Percentiles rank a stretch among this genome's conserved stretches.
phyloP scores from a whole-genome alignment of 345 rosid genomes.

The Microcos paniculata region DNA sequence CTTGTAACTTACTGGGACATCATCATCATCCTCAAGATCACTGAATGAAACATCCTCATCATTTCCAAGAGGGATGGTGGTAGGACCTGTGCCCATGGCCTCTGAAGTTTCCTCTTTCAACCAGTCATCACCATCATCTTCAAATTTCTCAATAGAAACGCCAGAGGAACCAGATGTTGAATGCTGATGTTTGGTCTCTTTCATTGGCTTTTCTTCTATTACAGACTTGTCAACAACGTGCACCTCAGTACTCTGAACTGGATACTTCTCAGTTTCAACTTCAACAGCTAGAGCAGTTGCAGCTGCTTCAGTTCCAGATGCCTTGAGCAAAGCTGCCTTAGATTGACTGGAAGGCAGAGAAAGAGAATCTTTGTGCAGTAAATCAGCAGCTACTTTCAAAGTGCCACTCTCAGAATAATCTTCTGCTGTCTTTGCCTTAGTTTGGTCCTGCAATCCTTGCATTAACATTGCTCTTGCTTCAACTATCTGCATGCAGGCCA shows the following conservation, averaged over 20 bases:
- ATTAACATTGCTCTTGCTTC: slow-evolving; percentile 81
- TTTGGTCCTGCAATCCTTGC: slow-evolving; percentile 45
- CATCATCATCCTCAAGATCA: slow-evolving; percentile 95
- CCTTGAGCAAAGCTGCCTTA: slow-evolving; percentile 41
- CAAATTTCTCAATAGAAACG: slow-evolving; percentile 46
- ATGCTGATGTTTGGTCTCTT: slow-evolving; percentile 31
- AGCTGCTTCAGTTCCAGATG: slow-evolving; percentile 37
- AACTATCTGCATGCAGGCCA: slow-evolving; percentile 51
- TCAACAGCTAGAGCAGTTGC: slow-evolving; percentile 34
- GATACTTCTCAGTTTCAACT: slow-evolving; percentile 48
- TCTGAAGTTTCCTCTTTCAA: slow-evolving; percentile 71
- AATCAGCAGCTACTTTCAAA: slow-evolving; percentile 26
- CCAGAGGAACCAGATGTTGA: slow-evolving; percentile 31
- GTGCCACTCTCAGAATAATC: slow-evolving; percentile 24
- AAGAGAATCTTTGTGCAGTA: slow-evolving; percentile 32
- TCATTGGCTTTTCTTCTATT: slow-evolving; percentile 52
- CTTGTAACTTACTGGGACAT: slow-evolving; percentile 46
- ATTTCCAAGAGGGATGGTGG: slow-evolving; percentile 50
- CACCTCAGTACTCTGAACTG: slow-evolving; percentile 44
- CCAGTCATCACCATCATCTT: slow-evolving; percentile 93
- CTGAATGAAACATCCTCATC: slow-evolving; percentile 97
- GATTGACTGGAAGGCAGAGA: slow-evolving; percentile 40
- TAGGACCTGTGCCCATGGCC: slow-evolving; percentile 35
- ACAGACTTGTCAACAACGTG: slow-evolving; percentile 72
- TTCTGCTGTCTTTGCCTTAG: slow-evolving; percentile 25